Base-by-base conservation (phyloP, 2,329 filamentous ascomycete species). In the Fusarium odoratissimum region DNA sequence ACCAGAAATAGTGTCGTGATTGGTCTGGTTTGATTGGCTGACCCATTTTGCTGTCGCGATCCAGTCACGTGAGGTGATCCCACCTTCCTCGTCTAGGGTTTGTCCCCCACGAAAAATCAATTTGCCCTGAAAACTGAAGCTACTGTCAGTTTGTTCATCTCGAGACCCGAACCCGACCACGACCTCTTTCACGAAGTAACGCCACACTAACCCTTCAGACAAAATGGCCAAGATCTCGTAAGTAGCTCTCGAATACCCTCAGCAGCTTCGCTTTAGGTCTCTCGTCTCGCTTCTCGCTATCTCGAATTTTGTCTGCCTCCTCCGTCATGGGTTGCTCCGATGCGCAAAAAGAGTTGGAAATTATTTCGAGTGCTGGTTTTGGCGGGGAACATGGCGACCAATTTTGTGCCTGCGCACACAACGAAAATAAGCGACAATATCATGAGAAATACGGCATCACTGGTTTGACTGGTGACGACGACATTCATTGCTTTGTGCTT, bases 181-280 rank as follows among this genome's bases (percentile, higher is more conserved):
- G 63, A 67, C 64, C 64, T 80, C 75, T 73, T 77, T 77, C 72
- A 81, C 80, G 80, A 82, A 81, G 76, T 80, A 82, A 83, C 82
- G 81, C 79, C 82, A 79, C 78, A 80, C 79, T 73, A 73, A 81
- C 79, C 83, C 82, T 82, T 74, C 84, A 83, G 83, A 85, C 82
- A 86, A 83, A 88, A 90, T 90, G 88, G 88, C 88, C 84, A 90
- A 90, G 85, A 80, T 87, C 78, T 89, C 88, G 88, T 90, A 86
- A 86, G 88, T 73, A 48, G n/a, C 37, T 40, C 41, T 55, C n/a
- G 49, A 40, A 54, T 38, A 17, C 35, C 37, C 48, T 71, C 40
- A 56, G 17, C 44, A 42, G 60, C 40, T 41, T 67, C 17, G 44
- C 31, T 12, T 13, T 37, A 67, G 44, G 28, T 58, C 42, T 59